These are phyloP conservation scores for Mycena crocata DNA, from an alignment of 768 basidiomycete species.

Conservation along the genomic window DNA sequence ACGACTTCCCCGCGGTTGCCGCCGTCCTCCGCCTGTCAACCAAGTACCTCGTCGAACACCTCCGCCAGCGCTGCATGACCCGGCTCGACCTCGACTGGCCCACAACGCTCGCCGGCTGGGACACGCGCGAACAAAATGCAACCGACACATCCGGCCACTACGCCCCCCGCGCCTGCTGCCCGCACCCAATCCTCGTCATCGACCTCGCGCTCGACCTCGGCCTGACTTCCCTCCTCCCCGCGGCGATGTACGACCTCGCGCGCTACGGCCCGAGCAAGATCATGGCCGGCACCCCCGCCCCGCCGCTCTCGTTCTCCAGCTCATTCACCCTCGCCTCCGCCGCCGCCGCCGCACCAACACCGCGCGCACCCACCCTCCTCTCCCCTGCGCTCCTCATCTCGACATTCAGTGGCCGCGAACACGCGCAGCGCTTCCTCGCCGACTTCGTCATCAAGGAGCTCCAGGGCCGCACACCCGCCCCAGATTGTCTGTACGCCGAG, in stretches of 20 bases:
- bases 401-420: slow-evolving; percentile 74
- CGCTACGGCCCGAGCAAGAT: slow-evolving; percentile 81
- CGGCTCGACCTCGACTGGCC: slow-evolving; percentile 78
- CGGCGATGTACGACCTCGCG: slow-evolving; percentile 81
- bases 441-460: slow-evolving; percentile 70
- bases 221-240: slow-evolving; percentile 67
- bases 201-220: slow-evolving; percentile 75
- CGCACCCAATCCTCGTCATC: slow-evolving; percentile 79
- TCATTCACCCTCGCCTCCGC: no score
- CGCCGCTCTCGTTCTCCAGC: slow-evolving; percentile 46
- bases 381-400: slow-evolving; percentile 52
- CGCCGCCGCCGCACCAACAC: no score
- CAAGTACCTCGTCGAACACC: slow-evolving; percentile 80
- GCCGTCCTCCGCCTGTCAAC: slow-evolving; percentile 77
- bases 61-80: slow-evolving; percentile 68
- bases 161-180: slow-evolving; percentile 64
- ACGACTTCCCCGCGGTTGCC: slow-evolving; percentile 70
- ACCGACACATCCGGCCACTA: slow-evolving; percentile 66
- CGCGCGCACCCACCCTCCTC: slow-evolving; percentile 17
- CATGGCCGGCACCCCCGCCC: slow-evolving; percentile 59
- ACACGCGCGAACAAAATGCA: slow-evolving; percentile 68
- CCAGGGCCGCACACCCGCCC: slow-evolving; percentile 58
- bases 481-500: slow-evolving; percentile 59
- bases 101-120: slow-evolving; percentile 74
- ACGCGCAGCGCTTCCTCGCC: slow-evolving; percentile 70